Base-by-base conservation (phyloP, 2,329 filamentous ascomycete species). In the Penicillium frequentans region DNA sequence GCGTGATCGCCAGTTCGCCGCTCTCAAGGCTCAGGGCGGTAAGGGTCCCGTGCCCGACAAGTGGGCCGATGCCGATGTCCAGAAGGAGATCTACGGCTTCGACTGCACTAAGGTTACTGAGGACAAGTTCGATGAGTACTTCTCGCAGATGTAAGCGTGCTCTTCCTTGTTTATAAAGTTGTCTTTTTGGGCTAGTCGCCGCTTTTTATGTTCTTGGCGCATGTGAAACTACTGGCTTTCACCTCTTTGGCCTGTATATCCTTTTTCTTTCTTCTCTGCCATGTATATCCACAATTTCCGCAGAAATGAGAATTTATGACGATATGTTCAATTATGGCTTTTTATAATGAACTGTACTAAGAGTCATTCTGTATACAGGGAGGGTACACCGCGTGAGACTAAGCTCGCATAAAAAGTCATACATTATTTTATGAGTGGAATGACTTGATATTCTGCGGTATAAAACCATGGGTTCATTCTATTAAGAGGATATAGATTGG, bases 41-140 rank as follows among this genome's bases (percentile, higher is more conserved):
- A 81, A 79, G 67, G 79, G 79, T 1, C 79, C 77, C 21, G 74
- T 75, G 9, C 75, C 75, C 10, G 86, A 89, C 73, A 89, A 88
- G 75, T 89, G 87, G 87, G 85, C 85, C 3, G 87, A 87, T 70
- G 85, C 86, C 10, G 86, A 89, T 65, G 84, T 89, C 43, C 86
- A 89, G 73, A 80, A 82, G 71, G 82, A 83, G 79, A 84, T 89
- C 58, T 89, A 89, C 71, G 81, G 82, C 11, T 80, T 86, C 66
- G 86, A 89, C 71, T 86, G 85, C 66, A 78, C 84, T 49, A 73
- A 78, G 65, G 81, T 84, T 54, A 80, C 84, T 0, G 71, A 73
- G 49, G 81, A 84, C 44, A 74, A 75, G 57, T 86, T 85, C 68
- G 77, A 80, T 11, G 73, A 78, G 65, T 62, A 84, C 39, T 84